A percentile compares a stretch with the other conserved stretches of the same genome.
These are phyloP conservation scores for Hygrophila difformis DNA, from an alignment of 257 asterid species.

Conservation along the genomic window DNA sequence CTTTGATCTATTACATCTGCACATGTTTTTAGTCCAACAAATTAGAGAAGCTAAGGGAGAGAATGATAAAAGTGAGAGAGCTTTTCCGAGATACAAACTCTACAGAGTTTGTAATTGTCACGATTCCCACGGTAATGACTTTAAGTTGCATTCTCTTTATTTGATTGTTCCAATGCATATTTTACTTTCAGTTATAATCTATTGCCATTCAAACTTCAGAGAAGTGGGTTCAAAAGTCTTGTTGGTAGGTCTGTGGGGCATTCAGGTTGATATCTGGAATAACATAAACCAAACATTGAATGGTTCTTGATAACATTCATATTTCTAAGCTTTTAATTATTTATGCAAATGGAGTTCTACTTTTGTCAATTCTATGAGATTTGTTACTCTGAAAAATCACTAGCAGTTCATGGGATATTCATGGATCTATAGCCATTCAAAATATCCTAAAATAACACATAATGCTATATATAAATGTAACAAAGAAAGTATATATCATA, in stretches of 20 bases:
- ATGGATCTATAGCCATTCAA: too few relatives aligned
- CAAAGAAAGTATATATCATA: too few relatives aligned
- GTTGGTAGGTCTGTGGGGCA: not conserved
- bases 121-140: constrained; percentile 92
- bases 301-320: too few relatives aligned
- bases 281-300: too few relatives aligned
- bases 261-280: too few relatives aligned
- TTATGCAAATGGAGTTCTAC: too few relatives aligned
- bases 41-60: constrained; percentile 78
- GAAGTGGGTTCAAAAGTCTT: not conserved
- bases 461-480: too few relatives aligned
- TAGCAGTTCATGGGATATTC: too few relatives aligned
- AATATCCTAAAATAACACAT: too few relatives aligned
- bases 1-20: constrained; percentile 16
- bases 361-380: too few relatives aligned
- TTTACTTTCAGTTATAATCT: not conserved
- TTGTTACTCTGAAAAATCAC: too few relatives aligned
- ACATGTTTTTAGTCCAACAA: constrained; percentile 55
- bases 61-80: constrained; percentile 96
- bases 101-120: constrained; percentile 84
- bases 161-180: not conserved
- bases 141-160: not conserved
- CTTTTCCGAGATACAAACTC: constrained; percentile 83
- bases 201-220: not conserved
- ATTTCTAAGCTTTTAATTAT: too few relatives aligned